Evolutionary conservation across 2,329 filamentous ascomycete species (phyloP), one percentile per base, ranked within the genome.

Genomic region (Scedosporium dehoogii): DNA sequence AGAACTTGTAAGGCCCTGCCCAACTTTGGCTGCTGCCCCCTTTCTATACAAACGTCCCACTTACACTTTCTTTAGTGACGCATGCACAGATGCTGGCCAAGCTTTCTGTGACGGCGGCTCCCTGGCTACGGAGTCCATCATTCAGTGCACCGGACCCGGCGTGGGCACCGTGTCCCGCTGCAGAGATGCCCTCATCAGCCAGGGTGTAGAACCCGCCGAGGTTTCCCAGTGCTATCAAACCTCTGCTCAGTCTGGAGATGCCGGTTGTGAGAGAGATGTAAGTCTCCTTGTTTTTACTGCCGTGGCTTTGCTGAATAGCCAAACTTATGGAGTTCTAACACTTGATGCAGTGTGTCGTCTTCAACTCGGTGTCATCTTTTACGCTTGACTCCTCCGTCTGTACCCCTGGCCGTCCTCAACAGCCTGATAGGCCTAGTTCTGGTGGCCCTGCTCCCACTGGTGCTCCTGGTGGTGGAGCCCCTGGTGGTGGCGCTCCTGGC

Each of bases 21-120:
- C 7, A 56, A 33, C 5, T 25, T 18, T n/a, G n/a, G n/a, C 21
- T 51, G 16, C 27, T 16, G 23, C 23, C 16, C 23, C 16, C 10
- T 23, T 27, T 12, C 23, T 29, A 38, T n/a, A 41, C 55, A 33
- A n/a, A 7, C 55, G 21, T 16, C 25, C 25, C 14, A 16, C 55
- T 58, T 58, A 56, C 51, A 56, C 25, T 6, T 16, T 21, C 51
- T 6, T 14, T 16, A 58, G 55, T 23, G 55, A 58, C 27, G 55
- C 33, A 10, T 58, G 55, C 27, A 33, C 25, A 58, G 55, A 58
- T 14, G 55, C 25, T 14, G 33, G 27, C 1, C 55, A 58, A 38
- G 25, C 55, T 18, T 58, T 58, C 27, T 58, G 55, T 23, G 55
- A 58, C 55, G 55, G 55, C 27, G 55, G 55, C 55, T 58, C 55